These are phyloP conservation scores for Mycosphaerelloides madeirae DNA, from an alignment of 2,329 filamentous ascomycete genomes.

Conservation along the genomic window DNA sequence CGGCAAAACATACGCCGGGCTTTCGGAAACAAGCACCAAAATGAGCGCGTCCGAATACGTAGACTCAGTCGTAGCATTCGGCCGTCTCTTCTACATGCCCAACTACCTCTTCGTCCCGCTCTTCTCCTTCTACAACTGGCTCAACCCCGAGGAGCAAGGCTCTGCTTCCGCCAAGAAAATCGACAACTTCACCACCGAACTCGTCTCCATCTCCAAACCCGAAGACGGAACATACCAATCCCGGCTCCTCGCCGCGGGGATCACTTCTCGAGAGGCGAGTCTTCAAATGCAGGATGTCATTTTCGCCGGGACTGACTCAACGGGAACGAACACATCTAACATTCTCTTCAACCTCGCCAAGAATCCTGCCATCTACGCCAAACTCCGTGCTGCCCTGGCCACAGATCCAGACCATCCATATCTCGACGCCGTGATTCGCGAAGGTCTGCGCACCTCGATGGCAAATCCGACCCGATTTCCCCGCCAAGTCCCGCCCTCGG, in stretches of 20 bases:
- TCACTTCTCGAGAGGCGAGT: slow-evolving; percentile 42
- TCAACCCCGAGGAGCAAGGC: slow-evolving; percentile 33
- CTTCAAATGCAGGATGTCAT: slow-evolving; percentile 53
- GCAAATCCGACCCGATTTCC: slow-evolving; percentile 50
- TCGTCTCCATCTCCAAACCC: slow-evolving; percentile 33
- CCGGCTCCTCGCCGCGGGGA: slow-evolving; percentile 42
- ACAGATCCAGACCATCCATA: slow-evolving; percentile 40
- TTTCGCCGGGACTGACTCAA: slow-evolving; percentile 53
- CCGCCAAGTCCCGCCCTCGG: slow-evolving; percentile 42
- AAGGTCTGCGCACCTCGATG: slow-evolving; percentile 48
- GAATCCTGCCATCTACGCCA: slow-evolving; percentile 37
- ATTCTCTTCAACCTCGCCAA: slow-evolving; percentile 45
- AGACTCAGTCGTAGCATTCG: slow-evolving; percentile 52
- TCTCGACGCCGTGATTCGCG: slow-evolving; percentile 47
- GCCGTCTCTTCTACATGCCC: slow-evolving; percentile 52
- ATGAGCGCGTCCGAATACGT: slow-evolving; percentile 49
- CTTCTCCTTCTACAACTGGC: slow-evolving; percentile 36
- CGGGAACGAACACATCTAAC: slow-evolving; percentile 48
- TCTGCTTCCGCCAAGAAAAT: slow-evolving; percentile 37
- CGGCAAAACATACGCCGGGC: slow-evolving; percentile 47
- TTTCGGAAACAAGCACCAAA: slow-evolving; percentile 31
- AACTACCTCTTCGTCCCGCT: slow-evolving; percentile 38
- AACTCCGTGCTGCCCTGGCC: slow-evolving; percentile 32
- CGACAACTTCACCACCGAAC: slow-evolving; percentile 39
- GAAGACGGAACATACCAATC: slow-evolving; percentile 46